phyloP scores from a whole-genome alignment of 1,284 basidiomycete species.

The Marasmius tenuissimus region DNA sequence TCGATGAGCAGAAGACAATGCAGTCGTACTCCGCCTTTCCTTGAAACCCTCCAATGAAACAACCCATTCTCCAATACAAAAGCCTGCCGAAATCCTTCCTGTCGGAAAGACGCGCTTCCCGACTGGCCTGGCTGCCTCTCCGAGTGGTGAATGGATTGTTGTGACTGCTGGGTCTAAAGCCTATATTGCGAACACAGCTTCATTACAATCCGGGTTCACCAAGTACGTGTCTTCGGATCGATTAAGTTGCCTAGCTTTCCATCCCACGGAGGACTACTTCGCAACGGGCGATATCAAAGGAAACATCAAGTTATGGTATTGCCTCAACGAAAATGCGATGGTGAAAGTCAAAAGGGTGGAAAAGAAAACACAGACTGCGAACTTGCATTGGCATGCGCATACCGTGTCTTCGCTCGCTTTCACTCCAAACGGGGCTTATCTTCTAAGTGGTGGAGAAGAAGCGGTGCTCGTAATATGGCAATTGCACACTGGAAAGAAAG shows the following conservation, averaged over 20 bases:
- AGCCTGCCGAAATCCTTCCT: slow-evolving; percentile 49
- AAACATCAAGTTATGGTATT: slow-evolving; percentile 91
- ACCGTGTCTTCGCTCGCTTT: slow-evolving; percentile 90
- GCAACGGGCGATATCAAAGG: slow-evolving; percentile 92
- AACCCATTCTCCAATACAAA: slow-evolving; percentile 40
- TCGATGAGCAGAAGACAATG: slow-evolving; percentile 43
- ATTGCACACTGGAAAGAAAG: slow-evolving; percentile 79
- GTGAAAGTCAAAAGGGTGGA: slow-evolving; percentile 57
- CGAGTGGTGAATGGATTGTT: slow-evolving; percentile 82
- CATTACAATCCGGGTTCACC: slow-evolving; percentile 69
- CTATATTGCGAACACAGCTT: slow-evolving; percentile 67
- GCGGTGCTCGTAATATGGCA: slow-evolving; percentile 97
- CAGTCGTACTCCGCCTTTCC: slow-evolving; percentile 59
- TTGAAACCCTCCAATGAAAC: slow-evolving; percentile 49
- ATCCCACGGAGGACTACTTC: slow-evolving; percentile 90
- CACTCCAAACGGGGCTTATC: slow-evolving; percentile 88
- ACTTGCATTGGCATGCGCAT: slow-evolving; percentile 97
- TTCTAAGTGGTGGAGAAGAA: slow-evolving; percentile 96
- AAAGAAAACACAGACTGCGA: slow-evolving; percentile 80
- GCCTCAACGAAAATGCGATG: slow-evolving; percentile 63
- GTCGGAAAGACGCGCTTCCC: slow-evolving; percentile 73
- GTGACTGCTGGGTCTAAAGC: slow-evolving; percentile 80
- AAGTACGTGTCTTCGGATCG: slow-evolving; percentile 82
- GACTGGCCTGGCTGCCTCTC: slow-evolving; percentile 69
- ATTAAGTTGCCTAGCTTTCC: slow-evolving; percentile 88